Base-by-base conservation (phyloP, 257 asterid species). In the Dorcoceras hygrometricum region DNA sequence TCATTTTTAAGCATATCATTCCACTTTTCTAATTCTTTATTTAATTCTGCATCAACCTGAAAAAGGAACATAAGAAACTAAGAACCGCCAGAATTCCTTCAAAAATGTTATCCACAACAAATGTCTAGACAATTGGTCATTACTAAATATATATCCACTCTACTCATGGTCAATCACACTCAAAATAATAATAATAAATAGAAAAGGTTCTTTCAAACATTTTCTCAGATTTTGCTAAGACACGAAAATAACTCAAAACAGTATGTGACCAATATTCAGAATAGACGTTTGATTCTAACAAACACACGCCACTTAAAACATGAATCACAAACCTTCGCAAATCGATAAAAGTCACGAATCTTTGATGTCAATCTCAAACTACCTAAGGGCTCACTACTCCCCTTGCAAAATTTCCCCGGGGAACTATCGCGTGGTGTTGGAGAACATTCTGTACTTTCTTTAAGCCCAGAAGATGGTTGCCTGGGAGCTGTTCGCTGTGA, bases 21-120 rank as follows among this genome's bases (percentile, higher is more conserved):
- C 97, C 99, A 93, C 71, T 88, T 96, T 75, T 93, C 99, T 65
- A 93, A 65, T 79, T 93, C 99, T 80, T 86, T 93, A 80, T 81
- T 82, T 69, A 86, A 56, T 69, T 93, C 99, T 29, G 80, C 83
- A 81, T 88, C 97, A 53, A 88, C 91, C 99, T 93, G 90, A 59
- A 82, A 78, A 69, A 73, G 69, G 70, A 65, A 75, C 36, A 65
- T n/a, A n/a, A 11, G 28, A 61, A 23, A 56, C 25, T 78, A 31
- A 31, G 5, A 31, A 28, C 31, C 5, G 31, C 31, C 10, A 59
- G 36, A 25, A 6, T 32, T 51, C 57, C 61, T 32, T 25, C 23
- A 28, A 16, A 23, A 29, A 46, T 6, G 28, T 46, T 63, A 48
- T 56, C 29, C 63, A 69, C 54, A 48, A 23, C 57, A 46, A 36